Base-by-base conservation (phyloP, 2,329 filamentous ascomycete species). In the Arthroderma uncinatum region DNA sequence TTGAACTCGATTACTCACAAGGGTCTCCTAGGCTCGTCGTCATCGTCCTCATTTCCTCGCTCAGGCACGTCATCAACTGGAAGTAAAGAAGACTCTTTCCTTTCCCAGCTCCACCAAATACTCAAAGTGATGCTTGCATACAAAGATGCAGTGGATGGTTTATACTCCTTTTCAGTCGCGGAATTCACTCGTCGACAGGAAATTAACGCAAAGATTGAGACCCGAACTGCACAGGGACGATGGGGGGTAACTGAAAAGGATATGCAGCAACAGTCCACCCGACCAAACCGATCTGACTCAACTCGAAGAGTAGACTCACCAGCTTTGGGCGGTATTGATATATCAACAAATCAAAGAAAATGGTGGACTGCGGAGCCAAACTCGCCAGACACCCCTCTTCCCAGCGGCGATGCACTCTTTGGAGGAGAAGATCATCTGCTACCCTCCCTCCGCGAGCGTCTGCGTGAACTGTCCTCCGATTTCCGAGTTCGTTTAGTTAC, bases 1-100 rank as follows among this genome's bases (percentile, higher is more conserved):
- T 85, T 98, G 58, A 89, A 88, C 65, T 86, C 87, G 62, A 97
- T 98, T 69, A 98, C 94, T 0, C 87, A 95, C 67, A 98, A 98
- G 73, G 93, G 93, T 28, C 81, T 98, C 1, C 79, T 98, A 0
- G 92, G 92, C 53, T 89, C 87, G 16, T 71, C 75, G 8, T 68
- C 72, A 67, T 61, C 68, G 64, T 64, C 52, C 57, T 70, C 65
- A 50, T 48, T 48, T 10, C 67, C 67, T 59, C 80, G 81, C 56
- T 71, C 74, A 60, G 77, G 78, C 58, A 66, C 70, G 39, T 67
- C 71, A 10, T 69, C 66, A 25, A 71, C 73, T 61, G 72, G 72
- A 53, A 78, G 76, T 58, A 79, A 81, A 54, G 86, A 89, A 64
- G 86, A 89, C 61, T 83, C 84, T 60, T 97, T 97, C 73, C 88